Conservation (phyloP, 2,329 filamentous ascomycete genomes). For the Colletotrichum sp. region DNA sequence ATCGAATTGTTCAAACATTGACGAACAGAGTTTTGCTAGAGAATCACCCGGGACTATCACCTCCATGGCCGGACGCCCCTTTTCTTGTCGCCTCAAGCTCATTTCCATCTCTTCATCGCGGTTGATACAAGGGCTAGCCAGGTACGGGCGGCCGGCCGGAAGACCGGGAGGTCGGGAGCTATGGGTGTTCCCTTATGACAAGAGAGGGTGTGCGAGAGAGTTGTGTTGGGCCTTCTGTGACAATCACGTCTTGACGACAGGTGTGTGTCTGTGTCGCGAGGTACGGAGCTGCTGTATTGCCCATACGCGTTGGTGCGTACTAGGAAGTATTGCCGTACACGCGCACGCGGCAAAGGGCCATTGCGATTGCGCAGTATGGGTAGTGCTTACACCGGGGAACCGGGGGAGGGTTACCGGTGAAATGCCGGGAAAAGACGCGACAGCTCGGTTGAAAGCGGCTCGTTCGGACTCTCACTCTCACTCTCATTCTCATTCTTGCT, state of each 20-base stretch:
- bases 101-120: background rate
- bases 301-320: background rate
- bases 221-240: background rate
- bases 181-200: background rate
- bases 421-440: background rate
- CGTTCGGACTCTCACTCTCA: background rate
- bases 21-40: background rate
- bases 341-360: background rate
- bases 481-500: background rate
- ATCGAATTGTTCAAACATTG: background rate
- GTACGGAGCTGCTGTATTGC: background rate
- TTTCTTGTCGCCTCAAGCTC: background rate
- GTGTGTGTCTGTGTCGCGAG: background rate
- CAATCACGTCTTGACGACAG: background rate
- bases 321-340: background rate
- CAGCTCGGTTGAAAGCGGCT: background rate
- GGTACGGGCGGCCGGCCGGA: conserved; percentile 5
- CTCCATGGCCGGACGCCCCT: background rate
- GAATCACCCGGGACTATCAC: background rate
- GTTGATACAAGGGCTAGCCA: background rate
- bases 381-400: conserved; percentile 10
- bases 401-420: conserved; percentile 3
- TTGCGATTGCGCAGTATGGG: background rate
- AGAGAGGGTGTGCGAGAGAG: background rate
- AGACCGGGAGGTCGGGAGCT: conserved; percentile 12